Evolutionary conservation across 768 basidiomycete species (phyloP), one percentile per base, ranked within the genome.

Genomic region (Lactarius akahatsu): DNA sequence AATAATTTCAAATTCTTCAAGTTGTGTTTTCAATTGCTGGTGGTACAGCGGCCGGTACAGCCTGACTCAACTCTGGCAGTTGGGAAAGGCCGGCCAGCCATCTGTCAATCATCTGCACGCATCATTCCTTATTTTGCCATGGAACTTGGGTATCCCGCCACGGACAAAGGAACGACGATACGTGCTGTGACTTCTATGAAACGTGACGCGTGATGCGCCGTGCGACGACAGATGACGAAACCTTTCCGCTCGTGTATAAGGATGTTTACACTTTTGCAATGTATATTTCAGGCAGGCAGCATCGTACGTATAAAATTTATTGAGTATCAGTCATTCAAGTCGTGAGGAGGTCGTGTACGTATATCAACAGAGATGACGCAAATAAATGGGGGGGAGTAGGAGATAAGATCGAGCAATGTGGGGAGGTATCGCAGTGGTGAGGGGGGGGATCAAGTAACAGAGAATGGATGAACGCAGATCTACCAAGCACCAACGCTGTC

Each of bases 351-450:
- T 50, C 23, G 23, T 50, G 3, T 50, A 28, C 47, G 47, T 26
- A 47, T 9, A 47, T 47, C 1, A 47, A 47, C 7, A 47, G 45
- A 50, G n/a, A 23, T 50, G 47, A 50, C 23, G 47, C 47, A 50
- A 11, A 23, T 6, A 15, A 40, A 30, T 30, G 28, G 16, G 30
- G 11, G 3, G 13, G 28, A 0, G 9, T 4, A 30, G 30, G 54
- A 26, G 32, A 28, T 8, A 7, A 57, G n/a, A 34, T 34, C 9
- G 45, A 47, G 45, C n/a, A 47, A 47, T 9, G 7, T 11, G 28
- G 3, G 2, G 55, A 57, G 55, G 55, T 57, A 57, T 57, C 55
- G 55, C 55, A 57, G 9, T 30, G 34, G 30, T 56, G 55, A 18
- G 55, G 18, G 34, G 11, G 34, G 30, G n/a, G n/a, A n/a, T n/a